Conservation (phyloP, 1,139 yeast species). For the Williopsis jadinii region DNA sequence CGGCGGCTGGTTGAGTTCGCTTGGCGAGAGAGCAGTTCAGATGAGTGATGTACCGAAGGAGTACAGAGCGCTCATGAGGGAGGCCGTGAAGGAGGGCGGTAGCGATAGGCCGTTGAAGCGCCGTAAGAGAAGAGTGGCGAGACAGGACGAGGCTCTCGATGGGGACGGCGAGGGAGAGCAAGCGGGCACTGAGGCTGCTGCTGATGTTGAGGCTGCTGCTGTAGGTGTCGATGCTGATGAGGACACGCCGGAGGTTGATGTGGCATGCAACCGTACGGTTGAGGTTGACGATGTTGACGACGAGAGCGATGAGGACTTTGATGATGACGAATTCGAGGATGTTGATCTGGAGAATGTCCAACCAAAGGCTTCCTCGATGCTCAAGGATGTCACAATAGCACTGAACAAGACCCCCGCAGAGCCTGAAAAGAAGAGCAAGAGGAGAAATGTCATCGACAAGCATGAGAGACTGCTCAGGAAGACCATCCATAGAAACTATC, state of each 20-base stretch:
- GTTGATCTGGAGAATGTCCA: slow-evolving; percentile 30
- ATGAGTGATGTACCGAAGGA: slow-evolving; percentile 27
- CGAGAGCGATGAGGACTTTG: slow-evolving; percentile 22
- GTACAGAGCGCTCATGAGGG: slow-evolving; percentile 30
- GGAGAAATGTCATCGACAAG: slow-evolving; percentile 35
- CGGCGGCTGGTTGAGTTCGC: too few species aligned
- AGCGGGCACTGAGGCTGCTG: too few species aligned
- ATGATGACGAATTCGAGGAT: slow-evolving; percentile 35
- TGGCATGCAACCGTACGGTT: slow-evolving; percentile 3
- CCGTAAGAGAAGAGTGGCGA: slow-evolving; percentile 9
- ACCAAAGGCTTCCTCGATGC: slow-evolving; percentile 16
- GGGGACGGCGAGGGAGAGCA: too few species aligned
- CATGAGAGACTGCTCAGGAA: slow-evolving; percentile 50
- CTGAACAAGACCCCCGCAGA: slow-evolving; percentile 8
- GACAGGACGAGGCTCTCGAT: too few species aligned
- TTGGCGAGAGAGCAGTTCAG: slow-evolving; percentile 1
- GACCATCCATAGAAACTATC: slow-evolving; percentile 50
- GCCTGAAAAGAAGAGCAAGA: slow-evolving; percentile 21
- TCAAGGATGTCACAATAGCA: slow-evolving; percentile 21
- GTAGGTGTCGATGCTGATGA: too few species aligned
- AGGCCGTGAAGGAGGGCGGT: slow-evolving; percentile 23
- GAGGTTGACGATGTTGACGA: slow-evolving; percentile 20
- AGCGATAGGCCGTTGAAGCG: slow-evolving; percentile 21
- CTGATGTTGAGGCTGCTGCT: too few species aligned
- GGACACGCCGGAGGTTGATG: too few species aligned